Evolutionary conservation across 148 eudicot species (phyloP).

Genomic region (Rhododendron kiyosumense): DNA sequence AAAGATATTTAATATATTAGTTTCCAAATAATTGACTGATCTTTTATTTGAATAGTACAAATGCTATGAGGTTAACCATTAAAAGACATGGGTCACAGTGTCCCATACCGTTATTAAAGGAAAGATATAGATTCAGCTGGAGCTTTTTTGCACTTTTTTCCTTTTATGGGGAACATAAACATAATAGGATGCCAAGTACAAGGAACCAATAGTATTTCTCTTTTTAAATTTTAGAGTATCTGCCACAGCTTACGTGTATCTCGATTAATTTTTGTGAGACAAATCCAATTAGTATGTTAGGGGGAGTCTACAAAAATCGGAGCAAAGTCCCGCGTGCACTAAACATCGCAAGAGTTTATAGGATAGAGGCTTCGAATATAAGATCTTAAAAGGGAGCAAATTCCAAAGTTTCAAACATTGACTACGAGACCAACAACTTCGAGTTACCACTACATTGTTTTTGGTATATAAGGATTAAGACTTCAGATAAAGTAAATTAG

Average conservation of each 20-base stretch:
- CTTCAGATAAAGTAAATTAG: background rate
- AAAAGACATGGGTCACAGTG: conserved; percentile 2
- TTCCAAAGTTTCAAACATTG: background rate
- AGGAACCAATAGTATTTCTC: background rate
- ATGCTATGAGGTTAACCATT: background rate
- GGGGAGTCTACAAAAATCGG: background rate
- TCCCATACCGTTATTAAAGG: conserved; percentile 6
- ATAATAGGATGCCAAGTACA: background rate
- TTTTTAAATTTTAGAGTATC: background rate
- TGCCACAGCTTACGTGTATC: background rate
- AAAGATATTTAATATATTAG: background rate
- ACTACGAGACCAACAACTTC: background rate
- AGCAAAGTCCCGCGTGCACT: background rate
- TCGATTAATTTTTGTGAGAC: background rate
- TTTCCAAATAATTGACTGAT: background rate
- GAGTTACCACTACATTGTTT: background rate
- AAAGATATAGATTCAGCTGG: background rate
- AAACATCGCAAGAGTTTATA: background rate
- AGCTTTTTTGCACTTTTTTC: background rate
- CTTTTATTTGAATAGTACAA: background rate
- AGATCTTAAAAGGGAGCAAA: background rate
- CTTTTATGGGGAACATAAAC: conserved; percentile 1
- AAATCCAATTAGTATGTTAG: background rate
- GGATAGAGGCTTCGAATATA: no score
- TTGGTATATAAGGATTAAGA: background rate